Evolutionary conservation across 208 protist species (phyloP).

Genomic region (Spongospora subterranea): DNA sequence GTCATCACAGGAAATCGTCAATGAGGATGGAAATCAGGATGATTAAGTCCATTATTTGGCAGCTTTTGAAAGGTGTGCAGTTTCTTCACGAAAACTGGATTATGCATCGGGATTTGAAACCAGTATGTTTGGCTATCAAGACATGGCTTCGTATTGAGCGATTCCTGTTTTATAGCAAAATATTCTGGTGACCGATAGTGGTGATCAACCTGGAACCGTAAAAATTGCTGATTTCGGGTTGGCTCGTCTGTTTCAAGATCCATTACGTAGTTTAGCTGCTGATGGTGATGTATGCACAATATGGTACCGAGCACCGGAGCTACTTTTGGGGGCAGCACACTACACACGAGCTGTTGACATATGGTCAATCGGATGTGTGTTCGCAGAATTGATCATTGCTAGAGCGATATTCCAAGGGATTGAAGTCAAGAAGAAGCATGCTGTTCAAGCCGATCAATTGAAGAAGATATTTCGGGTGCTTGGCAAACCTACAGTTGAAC

Average conservation of each 20-base stretch:
- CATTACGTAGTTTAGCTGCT: slow-evolving; percentile 29
- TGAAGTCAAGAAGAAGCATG: slow-evolving; percentile 68
- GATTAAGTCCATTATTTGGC: slow-evolving; percentile 63
- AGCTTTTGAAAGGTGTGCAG: slow-evolving; percentile 63
- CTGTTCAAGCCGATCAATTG: slow-evolving; percentile 58
- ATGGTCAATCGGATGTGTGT: slow-evolving; percentile 71
- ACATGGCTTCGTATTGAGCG: neutral
- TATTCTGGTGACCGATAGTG: slow-evolving; percentile 32
- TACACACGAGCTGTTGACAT: slow-evolving; percentile 71
- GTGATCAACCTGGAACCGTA: slow-evolving; percentile 38
- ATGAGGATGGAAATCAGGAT: slow-evolving; percentile 39
- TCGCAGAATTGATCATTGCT: slow-evolving; percentile 76
- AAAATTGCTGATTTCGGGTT: slow-evolving; percentile 63
- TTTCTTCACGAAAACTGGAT: slow-evolving; percentile 78
- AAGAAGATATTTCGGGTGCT: slow-evolving; percentile 45
- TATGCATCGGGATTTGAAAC: slow-evolving; percentile 59
- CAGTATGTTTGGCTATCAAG: neutral
- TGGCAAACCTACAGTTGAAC: neutral
- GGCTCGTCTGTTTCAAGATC: slow-evolving; percentile 58
- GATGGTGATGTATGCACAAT: slow-evolving; percentile 66
- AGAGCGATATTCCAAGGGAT: slow-evolving; percentile 60
- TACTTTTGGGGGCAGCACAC: slow-evolving; percentile 73
- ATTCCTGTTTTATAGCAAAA: neutral
- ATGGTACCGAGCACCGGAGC: slow-evolving; percentile 73
- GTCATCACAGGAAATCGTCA: slow-evolving; percentile 25